phyloP scores from a whole-genome alignment of 225 moss, liverwort and hornwort genomes.

The Marchantia polymorpha region DNA sequence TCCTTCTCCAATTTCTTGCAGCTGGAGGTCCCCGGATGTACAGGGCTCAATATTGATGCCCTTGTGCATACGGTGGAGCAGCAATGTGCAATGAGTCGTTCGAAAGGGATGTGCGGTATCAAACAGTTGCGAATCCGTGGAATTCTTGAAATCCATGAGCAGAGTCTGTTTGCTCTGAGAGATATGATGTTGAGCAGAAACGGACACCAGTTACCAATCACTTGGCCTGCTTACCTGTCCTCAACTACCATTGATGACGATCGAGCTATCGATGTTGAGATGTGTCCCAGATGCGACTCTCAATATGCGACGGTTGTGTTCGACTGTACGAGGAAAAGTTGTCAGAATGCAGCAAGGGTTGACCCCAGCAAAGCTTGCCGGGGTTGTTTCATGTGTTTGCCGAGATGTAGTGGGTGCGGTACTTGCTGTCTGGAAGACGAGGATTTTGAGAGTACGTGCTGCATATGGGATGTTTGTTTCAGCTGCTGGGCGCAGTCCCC shows the following conservation, averaged over 20 bases:
- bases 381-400: no score
- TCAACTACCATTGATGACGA: constrained; percentile 20
- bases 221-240: constrained; percentile 40
- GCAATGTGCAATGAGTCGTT: no score
- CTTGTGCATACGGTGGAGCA: no score
- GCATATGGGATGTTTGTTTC: background rate
- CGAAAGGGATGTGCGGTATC: no score
- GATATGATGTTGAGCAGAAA: constrained; percentile 32
- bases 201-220: constrained; percentile 20
- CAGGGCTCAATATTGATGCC: no score
- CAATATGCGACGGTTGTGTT: constrained; percentile 21
- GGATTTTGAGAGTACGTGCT: constrained; percentile 2
- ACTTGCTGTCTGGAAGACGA: background rate
- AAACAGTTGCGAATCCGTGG: no score
- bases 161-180: constrained; percentile 44
- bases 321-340: no score
- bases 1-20: no score
- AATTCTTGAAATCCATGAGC: constrained; percentile 46
- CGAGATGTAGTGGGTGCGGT: no score
- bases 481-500: constrained; percentile 7
- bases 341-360: no score
- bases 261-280: constrained; percentile 55
- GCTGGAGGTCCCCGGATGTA: no score
- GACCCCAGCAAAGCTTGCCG: no score
- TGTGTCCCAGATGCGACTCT: constrained; percentile 56